These are phyloP conservation scores for Pseudopithomyces chartarum DNA, from an alignment of 2,329 filamentous ascomycete species.

Conservation along the genomic window DNA sequence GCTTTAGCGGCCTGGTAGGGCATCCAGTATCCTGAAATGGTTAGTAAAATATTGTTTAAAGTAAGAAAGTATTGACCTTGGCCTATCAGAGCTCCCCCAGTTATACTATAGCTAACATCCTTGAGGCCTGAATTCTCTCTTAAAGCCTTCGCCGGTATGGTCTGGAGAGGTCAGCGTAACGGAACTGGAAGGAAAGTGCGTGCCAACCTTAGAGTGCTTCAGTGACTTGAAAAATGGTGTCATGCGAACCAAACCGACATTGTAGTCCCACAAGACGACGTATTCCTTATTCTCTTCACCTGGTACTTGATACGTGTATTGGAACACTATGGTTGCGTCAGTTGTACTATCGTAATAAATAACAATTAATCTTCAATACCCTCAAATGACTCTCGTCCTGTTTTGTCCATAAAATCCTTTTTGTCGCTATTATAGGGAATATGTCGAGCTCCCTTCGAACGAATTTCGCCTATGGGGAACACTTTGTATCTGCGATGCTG, in stretches of 20 bases:
- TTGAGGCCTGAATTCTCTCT: conserved; percentile 74
- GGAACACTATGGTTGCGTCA: conserved; percentile 66
- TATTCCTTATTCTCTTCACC: conserved; percentile 64
- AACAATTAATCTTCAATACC: conserved; percentile 58
- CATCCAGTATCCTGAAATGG: conserved; percentile 85
- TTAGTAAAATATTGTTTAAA: not conserved
- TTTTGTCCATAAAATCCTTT: conserved; percentile 85
- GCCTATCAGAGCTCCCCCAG: conserved; percentile 84
- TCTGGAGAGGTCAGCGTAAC: conserved; percentile 59
- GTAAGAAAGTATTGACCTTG: conserved; percentile 57
- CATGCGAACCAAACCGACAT: conserved; percentile 89
- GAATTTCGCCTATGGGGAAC: conserved; percentile 66
- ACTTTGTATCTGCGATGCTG: conserved; percentile 70
- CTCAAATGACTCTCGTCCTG: conserved; percentile 85
- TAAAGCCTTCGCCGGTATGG: conserved; percentile 80
- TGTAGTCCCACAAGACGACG: conserved; percentile 96
- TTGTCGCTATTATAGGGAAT: conserved; percentile 96
- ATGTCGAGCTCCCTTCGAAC: conserved; percentile 58
- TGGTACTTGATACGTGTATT: conserved; percentile 79
- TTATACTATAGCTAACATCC: conserved; percentile 93
- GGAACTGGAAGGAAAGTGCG: not conserved
- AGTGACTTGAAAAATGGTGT: conserved; percentile 94
- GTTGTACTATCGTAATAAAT: not conserved
- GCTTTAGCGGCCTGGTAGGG: conserved; percentile 85
- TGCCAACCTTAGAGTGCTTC: conserved; percentile 79